Percentiles rank a stretch among this genome's conserved stretches.
Conservation (phyloP, 2,329 filamentous ascomycete genomes). For the Hypoxylon sp. region DNA sequence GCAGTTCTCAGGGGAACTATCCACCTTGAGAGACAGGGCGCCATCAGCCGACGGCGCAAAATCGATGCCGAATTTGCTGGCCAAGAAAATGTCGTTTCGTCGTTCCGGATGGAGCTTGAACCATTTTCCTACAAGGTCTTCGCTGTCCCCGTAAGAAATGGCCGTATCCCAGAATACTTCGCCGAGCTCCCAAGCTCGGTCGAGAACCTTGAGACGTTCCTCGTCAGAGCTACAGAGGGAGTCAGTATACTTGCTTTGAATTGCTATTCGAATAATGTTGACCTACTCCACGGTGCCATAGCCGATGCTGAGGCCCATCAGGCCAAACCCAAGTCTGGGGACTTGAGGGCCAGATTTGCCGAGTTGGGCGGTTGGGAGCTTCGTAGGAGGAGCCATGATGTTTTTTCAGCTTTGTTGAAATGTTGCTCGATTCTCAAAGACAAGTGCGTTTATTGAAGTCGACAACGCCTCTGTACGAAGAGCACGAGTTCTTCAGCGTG, state of each 20-base stretch:
- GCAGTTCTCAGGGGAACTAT: conserved; percentile 48
- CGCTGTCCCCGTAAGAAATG: conserved; percentile 59
- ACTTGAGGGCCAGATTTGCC: conserved; percentile 46
- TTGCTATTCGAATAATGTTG: not conserved
- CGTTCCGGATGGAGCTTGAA: conserved; percentile 58
- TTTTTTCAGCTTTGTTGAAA: not conserved
- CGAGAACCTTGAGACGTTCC: conserved; percentile 44
- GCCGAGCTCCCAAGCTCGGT: conserved; percentile 55
- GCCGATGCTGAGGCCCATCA: conserved; percentile 48
- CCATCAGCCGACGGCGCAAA: conserved; percentile 11
- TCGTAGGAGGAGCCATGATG: conserved; percentile 28
- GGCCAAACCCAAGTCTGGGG: conserved; percentile 47
- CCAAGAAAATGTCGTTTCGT: conserved; percentile 59
- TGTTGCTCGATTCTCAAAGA: not conserved
- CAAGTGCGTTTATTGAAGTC: not conserved
- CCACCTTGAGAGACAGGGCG: conserved; percentile 34
- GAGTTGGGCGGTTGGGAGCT: conserved; percentile 37
- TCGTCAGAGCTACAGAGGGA: conserved; percentile 36
- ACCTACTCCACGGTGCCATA: conserved; percentile 40
- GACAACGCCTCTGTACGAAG: not conserved
- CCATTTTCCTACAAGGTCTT: conserved; percentile 61
- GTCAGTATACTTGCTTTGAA: conserved; percentile 2
- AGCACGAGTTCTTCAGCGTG: not conserved
- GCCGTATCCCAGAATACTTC: conserved; percentile 62
- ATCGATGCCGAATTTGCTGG: conserved; percentile 53